Evolutionary conservation across 495 filamentous ascomycete species (phyloP), one percentile per base, ranked within the genome.

Genomic region (Paragyromitra xinjiangensis): DNA sequence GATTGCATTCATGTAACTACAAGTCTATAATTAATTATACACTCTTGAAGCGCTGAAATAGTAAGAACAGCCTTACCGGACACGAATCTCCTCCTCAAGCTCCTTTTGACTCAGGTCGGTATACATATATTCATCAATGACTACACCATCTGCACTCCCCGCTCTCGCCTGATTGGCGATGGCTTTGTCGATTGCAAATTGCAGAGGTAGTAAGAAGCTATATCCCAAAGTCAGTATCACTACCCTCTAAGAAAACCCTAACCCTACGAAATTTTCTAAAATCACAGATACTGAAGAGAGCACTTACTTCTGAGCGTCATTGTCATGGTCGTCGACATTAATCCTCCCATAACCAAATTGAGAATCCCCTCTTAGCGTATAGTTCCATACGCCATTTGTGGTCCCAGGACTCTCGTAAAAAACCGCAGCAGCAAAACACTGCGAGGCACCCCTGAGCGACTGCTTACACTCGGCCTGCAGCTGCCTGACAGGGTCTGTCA

Each of bases 351-450:
- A 64, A 0, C 88, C 88, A 67, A 94, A 83, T 0, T 87, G 85
- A 2, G 89, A 88, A 81, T 97, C 94, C 2, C 89, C 88, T 69
- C 92, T 86, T 19, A 97, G 85, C 0, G 91, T 94, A 77, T 96
- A 97, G 82, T 95, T 95, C 94, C 94, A 96, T n/a, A 86, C 75
- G 0, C 87, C 88, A 39, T 92, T 92, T 3, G 75, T 55, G 16
- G 64, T 70, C n/a, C 64, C 63, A 16, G 74, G 69, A 40, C 79
- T 81, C n/a, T 69, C 75, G 19, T 88, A 83, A 82, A 97, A 96
- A 26, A 91, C 88, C 6, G 91, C 90, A 1, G 92, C 94, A 11
- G 88, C 92, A 80, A 90, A 94, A 82, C 93, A 97, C 2, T 80
- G 83, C 2, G 91, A 92, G 5, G 91, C 89, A 1, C 92, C 93